Conservation (phyloP, 148 eudicot genomes). For the Rhododendron griersonianum region DNA sequence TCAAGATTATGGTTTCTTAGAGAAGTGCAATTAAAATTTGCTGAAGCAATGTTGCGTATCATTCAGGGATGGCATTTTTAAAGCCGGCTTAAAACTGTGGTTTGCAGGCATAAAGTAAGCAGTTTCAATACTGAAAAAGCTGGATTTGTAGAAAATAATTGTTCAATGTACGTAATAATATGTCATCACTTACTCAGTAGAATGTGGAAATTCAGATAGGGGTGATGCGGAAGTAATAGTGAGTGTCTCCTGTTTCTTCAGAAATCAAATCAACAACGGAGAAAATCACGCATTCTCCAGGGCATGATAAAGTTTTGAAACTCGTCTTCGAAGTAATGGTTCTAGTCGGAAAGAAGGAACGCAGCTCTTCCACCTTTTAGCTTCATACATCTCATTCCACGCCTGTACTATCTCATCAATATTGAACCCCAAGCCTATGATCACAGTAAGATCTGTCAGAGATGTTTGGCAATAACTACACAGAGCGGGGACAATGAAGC, state of each 20-base stretch:
- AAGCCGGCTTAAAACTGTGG: background rate
- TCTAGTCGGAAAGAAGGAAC: slow-evolving; percentile 76
- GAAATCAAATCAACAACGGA: background rate
- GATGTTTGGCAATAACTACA: slow-evolving; percentile 3
- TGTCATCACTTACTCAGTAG: slow-evolving; percentile 9
- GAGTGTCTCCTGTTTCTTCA: background rate
- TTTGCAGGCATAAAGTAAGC: background rate
- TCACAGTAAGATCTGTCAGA: slow-evolving; percentile 13
- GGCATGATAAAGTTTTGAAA: slow-evolving; percentile 71
- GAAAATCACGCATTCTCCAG: slow-evolving; percentile 55
- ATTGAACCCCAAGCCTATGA: slow-evolving; percentile 79
- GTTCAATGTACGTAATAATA: background rate
- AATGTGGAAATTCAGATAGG: background rate
- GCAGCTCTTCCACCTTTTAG: slow-evolving; percentile 63
- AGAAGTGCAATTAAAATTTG: background rate
- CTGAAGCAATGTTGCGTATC: background rate
- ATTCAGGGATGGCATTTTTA: background rate
- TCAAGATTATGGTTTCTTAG: background rate
- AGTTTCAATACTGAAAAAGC: background rate
- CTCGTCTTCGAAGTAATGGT: slow-evolving; percentile 77
- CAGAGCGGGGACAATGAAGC: background rate
- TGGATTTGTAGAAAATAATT: background rate
- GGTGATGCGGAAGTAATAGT: background rate
- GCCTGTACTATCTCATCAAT: slow-evolving; percentile 97
- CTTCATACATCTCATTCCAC: slow-evolving; percentile 98